phyloP scores from a whole-genome alignment of 2,329 filamentous ascomycete genomes.

The Alternaria conjuncta region DNA sequence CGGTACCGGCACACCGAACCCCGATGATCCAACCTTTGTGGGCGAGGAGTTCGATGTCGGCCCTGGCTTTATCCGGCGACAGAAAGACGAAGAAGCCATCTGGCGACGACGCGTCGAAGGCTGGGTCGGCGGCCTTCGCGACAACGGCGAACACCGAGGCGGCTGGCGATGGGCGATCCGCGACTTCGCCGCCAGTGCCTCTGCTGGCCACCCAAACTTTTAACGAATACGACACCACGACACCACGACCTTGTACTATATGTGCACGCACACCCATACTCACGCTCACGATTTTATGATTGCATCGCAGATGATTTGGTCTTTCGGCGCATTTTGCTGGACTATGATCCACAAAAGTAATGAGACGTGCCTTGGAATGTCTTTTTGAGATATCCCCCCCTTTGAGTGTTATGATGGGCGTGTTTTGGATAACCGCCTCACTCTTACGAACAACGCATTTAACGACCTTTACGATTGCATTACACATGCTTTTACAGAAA shows the following conservation, averaged over 20 bases:
- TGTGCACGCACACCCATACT: slow-evolving; percentile 18
- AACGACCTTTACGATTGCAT: slow-evolving; percentile 35
- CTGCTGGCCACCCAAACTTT: slow-evolving; percentile 22
- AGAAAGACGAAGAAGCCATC: slow-evolving; percentile 87
- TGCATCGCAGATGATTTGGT: slow-evolving; percentile 32
- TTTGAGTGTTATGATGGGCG: slow-evolving; percentile 45
- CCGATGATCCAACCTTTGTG: slow-evolving; percentile 58
- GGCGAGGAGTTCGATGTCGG: slow-evolving; percentile 98
- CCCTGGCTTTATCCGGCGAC: slow-evolving; percentile 87
- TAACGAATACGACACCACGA: slow-evolving; percentile 14
- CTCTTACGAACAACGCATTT: slow-evolving; percentile 43
- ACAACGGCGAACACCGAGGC: slow-evolving; percentile 50
- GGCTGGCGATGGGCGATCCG: slow-evolving; percentile 79
- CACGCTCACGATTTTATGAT: slow-evolving; percentile 38
- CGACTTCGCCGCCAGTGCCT: slow-evolving; percentile 50
- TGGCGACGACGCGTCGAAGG: slow-evolving; percentile 88
- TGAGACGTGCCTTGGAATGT: slow-evolving; percentile 29
- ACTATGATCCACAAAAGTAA: slow-evolving; percentile 34
- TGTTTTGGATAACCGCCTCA: slow-evolving; percentile 38
- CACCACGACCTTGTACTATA: slow-evolving; percentile 11
- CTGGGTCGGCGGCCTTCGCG: slow-evolving; percentile 72
- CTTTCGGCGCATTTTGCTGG: slow-evolving; percentile 29
- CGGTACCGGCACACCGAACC: slow-evolving; percentile 24
- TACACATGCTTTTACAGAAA: slow-evolving; percentile 21
- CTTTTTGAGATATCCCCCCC: slow-evolving; percentile 38